Conservation (phyloP, 1,284 basidiomycete genomes). For the Singerocomus rubriflavus region DNA sequence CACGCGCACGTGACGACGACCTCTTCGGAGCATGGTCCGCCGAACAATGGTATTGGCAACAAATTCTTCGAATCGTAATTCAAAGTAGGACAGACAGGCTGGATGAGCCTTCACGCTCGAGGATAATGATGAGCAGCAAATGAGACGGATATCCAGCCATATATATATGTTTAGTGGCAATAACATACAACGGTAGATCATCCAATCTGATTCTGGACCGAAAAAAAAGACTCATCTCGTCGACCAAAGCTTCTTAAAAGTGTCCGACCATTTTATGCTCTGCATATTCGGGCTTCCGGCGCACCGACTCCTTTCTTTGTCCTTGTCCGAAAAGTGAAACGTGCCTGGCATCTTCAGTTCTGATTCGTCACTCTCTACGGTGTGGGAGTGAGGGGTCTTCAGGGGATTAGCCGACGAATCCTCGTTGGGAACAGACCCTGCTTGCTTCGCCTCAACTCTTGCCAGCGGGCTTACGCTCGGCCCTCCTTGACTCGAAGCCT, state of each 20-base stretch:
- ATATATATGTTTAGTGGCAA: not conserved
- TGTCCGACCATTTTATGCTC: conserved; percentile 23
- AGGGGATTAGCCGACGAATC: not conserved
- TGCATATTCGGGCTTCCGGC: conserved; percentile 3
- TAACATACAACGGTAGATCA: conserved; percentile 9
- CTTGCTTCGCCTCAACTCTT: conserved; percentile 1
- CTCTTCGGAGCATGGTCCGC: no score
- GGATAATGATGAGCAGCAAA: no score
- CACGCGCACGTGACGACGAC: no score
- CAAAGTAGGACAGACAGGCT: not conserved
- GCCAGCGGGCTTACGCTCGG: not conserved
- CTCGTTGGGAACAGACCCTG: not conserved
- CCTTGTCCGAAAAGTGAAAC: conserved; percentile 35
- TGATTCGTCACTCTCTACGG: conserved; percentile 32
- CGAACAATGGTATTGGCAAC: no score
- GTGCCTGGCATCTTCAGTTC: conserved; percentile 48
- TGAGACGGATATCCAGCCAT: not conserved
- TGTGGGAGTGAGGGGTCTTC: conserved; percentile 16
- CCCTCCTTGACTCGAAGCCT: not conserved
- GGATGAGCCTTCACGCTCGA: no score
- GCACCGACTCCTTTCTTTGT: conserved; percentile 3
- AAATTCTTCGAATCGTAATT: not conserved
- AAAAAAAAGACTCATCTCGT: no score
- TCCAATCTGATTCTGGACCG: no score
- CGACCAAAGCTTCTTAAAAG: conserved; percentile 24